Evolutionary conservation across 176 grass and related monocot species (phyloP), one percentile per base, ranked within the genome.

Genomic region (Ampelocalamus luodianensis): DNA sequence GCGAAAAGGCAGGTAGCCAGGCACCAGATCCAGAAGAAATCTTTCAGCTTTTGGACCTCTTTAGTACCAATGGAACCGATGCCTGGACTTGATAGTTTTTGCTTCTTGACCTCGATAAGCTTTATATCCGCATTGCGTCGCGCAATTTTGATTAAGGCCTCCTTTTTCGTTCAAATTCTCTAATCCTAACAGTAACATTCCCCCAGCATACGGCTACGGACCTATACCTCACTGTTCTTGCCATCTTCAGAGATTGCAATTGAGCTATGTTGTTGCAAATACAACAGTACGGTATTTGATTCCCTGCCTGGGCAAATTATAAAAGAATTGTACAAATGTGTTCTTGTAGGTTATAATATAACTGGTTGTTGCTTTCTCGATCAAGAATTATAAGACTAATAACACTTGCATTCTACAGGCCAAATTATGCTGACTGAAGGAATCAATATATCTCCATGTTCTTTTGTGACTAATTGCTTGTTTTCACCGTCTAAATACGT

Each of bases 51-150:
- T 87, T 72, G 88, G 61, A 68, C 85, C 76, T 55, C 76, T 70
- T 85, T 66, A n/a, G 76, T 90, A 85, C 88, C 50, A 81, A 53
- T 49, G 43, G 91, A 80, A 93, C 85, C 80, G 71, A 90, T 93
- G 85, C 91, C 73, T 61, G 11, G 81, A 83, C 51, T 89, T 69
- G 86, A 89, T 83, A 61, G 83, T 89, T 79, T 85, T 89, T 23
- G 65, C 91, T 86, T 86, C 50, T 4, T 74, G 56, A 69, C 71
- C 69, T 80, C 44, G 43, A 24, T 74, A 45, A 68, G 73, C 90
- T 89, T 92, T 83, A 79, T 59, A 74, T 83, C 66, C 65, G 22
- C 79, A 26, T 32, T 72, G 49, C 42, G 8, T 14, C 34, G 26
- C 9, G 9, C 45, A 65, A 76, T 89, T 80, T 63, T 29, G 71